These are phyloP conservation scores for Filobasidium wieringae DNA, from an alignment of 768 basidiomycete species.

Conservation along the genomic window DNA sequence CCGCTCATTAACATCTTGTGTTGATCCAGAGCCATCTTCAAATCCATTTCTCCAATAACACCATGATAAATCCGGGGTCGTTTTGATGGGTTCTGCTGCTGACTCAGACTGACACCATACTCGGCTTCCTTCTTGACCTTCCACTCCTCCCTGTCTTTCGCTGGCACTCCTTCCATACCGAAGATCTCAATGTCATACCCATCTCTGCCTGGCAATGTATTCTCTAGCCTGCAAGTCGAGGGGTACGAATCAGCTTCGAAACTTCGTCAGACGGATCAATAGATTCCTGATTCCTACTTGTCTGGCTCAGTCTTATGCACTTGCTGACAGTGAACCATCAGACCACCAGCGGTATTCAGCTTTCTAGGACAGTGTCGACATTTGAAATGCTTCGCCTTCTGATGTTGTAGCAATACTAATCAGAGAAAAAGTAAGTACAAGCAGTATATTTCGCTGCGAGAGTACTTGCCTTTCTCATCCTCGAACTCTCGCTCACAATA, in stretches of 20 bases:
- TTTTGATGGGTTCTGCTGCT: slow-evolving; percentile 46
- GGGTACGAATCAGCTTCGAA: neutral
- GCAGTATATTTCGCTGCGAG: neutral
- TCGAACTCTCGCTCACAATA: slow-evolving; percentile 99
- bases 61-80: slow-evolving; percentile 59
- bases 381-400: slow-evolving; percentile 99
- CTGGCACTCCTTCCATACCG: slow-evolving; percentile 97
- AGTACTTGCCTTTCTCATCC: slow-evolving; percentile 78
- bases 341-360: slow-evolving; percentile 91
- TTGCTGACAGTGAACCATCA: slow-evolving; percentile 96
- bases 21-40: slow-evolving; percentile 70
- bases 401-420: slow-evolving; percentile 92
- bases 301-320: slow-evolving; percentile 99
- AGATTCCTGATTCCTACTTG: slow-evolving; percentile 46
- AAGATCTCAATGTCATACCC: slow-evolving; percentile 98
- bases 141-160: slow-evolving; percentile 87
- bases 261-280: neutral
- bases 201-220: slow-evolving; percentile 89
- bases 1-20: slow-evolving; percentile 85
- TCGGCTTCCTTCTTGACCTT: slow-evolving; percentile 91
- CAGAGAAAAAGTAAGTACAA: neutral
- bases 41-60: slow-evolving; percentile 66
- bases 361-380: slow-evolving; percentile 90
- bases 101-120: slow-evolving; percentile 50
- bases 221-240: slow-evolving; percentile 69